Evolutionary conservation across 2,329 filamentous ascomycete species (phyloP), one percentile per base, ranked within the genome.

Genomic region (Epichloe baconii): DNA sequence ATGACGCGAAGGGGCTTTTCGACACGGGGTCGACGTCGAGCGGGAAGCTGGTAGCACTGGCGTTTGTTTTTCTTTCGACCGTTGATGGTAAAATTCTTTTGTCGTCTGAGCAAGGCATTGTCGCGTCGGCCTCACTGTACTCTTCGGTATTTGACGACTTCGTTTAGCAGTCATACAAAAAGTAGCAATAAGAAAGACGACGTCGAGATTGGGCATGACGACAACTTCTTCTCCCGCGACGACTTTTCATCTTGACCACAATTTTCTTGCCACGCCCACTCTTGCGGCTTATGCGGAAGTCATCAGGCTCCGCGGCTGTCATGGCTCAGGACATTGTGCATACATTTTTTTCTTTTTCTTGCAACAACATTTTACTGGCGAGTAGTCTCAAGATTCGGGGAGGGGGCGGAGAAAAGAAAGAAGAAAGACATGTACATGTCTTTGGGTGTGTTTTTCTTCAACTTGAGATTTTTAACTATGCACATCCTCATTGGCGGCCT

Each of bases 21-120:
- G 38, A 35, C n/a, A 36, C 47, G 14, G 40, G 26, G 12, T 38
- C 17, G 12, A 26, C 41, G 34, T 8, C 34, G 34, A 40, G 34
- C 19, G 34, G 41, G 3, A 34, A 19, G 21, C 23, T 49, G 40
- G 41, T 44, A 49, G 48, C 48, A 34, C 48, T 38, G 48, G 48
- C 48, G 41, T 49, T 44, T 44, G 17, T 7, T n/a, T 12, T 49
- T 26, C 10, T 19, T 49, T 17, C 44, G 44, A 35, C 40, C 38
- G 35, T 44, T 17, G 26, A 38, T 14, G 36, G 34, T 41, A 3
- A 26, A 26, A 44, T 44, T 21, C 44, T 40, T 45, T 41, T 44
- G 44, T 46, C 49, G 43, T 50, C 43, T 34, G 43, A 41, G 12
- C 35, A 40, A 41, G 36, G 41, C 26, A 21, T 48, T 19, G 37